Evolutionary conservation across 371 early-diverging fungal species (phyloP), one percentile per base, ranked within the genome.

Genomic region (Parasitella parasitica): DNA sequence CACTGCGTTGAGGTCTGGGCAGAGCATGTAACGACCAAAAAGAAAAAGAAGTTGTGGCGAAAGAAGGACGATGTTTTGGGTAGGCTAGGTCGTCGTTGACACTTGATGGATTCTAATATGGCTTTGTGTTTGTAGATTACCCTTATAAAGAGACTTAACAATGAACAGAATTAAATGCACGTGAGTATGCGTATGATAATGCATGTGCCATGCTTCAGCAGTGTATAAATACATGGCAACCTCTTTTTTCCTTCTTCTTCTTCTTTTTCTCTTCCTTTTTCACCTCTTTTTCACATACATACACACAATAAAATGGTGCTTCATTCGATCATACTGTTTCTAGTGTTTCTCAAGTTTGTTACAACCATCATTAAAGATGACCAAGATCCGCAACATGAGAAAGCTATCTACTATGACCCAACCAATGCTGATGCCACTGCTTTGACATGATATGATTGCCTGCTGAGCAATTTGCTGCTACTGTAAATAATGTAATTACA

Each of bases 11-110:
- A 92, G 66, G 86, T 89, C 1, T 89, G 86, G 87, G 92, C 81
- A 7, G 90, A 89, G 54, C 89, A 95, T 70, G 83, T 85, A 12
- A 69, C 73, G 15, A 87, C 82, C 32, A 90, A 89, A 37, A 82
- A 76, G 66, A 90, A 88, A 80, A 92, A 86, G 78, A 84, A 80
- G 74, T 67, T 96, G 59, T 97, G 96, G 96, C 84, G 89, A 65
- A 83, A 89, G 61, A 93, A 91, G 73, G 91, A 89, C 52, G 82
- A 89, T 30, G 63, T 70, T 24, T 70, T 91, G 41, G 92, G 81
- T 77, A 71, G 49, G 49, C 8, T 3, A 32, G 32, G 11, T 52
- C 6, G 2, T 28, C 6, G 11, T 5, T n/a, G 49, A 12, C n/a
- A n/a, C 30, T 9, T 28, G 15, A 18, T 9, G 1, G 3, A 28